Evolutionary conservation across 805 yeast genomes (phyloP), one percentile per base, ranked within the genome.

Genomic region (Saccharomyces jurei): DNA sequence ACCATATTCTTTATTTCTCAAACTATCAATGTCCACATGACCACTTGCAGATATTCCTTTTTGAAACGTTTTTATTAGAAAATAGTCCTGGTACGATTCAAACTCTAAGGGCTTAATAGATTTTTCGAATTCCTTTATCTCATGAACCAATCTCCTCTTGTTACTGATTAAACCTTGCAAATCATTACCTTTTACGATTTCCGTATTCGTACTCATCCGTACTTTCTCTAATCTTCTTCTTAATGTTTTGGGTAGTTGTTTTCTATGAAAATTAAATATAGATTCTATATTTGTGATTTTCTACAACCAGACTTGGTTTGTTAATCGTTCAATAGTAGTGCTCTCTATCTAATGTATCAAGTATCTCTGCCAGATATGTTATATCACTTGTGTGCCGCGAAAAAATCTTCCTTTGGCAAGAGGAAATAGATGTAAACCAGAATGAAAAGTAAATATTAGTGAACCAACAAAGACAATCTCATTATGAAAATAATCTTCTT

Each of bases 31-130:
- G 51, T 69, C 65, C 30, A 70, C 71, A 46, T 56, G 58, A 0
- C 74, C 73, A 54, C 72, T 64, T 9, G 62, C 66, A 11, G 72
- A 66, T 17, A 59, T 60, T 5, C 72, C 72, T 51, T 58, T 64
- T 54, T 61, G 59, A 52, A 70, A 70, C 1, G 61, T 61, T 36
- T 63, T 54, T 8, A 70, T 56, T 1, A 61, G 26, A 54, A 59
- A 68, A 54, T 58, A 69, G 26, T 69, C 70, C 32, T 58, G 56
- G 51, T 70, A 70, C 4, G 72, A 63, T 57, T 70, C 74, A 56
- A 69, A 70, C 49, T 70, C 74, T 22, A 62, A 41, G 2, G 70
- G 70, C 25, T 54, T 49, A 2, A 69, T 53, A 1, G 49, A 46
- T 10, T 52, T 50, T 2, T 56, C 54, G 13, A 67, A 50, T 36